Conservation (phyloP, 78 protist species). For the Guillardia theta region DNA sequence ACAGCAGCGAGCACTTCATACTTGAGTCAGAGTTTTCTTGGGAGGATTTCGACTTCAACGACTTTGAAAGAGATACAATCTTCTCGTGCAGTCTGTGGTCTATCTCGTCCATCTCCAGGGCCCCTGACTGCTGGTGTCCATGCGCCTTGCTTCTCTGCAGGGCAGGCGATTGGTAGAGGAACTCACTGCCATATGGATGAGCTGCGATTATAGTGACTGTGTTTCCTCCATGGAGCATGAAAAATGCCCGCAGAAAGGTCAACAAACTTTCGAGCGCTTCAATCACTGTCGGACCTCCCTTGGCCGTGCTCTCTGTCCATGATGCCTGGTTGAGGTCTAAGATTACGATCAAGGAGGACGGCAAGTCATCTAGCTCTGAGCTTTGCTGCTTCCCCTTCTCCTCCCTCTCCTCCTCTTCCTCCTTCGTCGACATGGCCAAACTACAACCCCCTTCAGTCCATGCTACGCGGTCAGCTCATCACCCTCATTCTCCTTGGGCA, state of each 20-base stretch:
- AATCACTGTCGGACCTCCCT: no score
- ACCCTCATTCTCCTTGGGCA: no score
- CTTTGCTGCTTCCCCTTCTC: no score
- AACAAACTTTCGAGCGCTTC: not conserved
- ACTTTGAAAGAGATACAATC: not conserved
- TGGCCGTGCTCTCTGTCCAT: no score
- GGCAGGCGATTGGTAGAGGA: not conserved
- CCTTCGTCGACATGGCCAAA: no score
- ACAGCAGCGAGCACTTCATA: not conserved
- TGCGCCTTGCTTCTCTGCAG: not conserved
- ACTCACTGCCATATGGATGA: not conserved
- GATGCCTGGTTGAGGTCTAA: not conserved
- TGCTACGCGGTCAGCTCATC: no score
- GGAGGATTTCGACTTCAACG: not conserved
- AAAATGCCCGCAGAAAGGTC: not conserved
- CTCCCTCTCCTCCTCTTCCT: no score
- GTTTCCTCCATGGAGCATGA: not conserved
- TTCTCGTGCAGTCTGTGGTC: not conserved
- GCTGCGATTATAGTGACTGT: not conserved
- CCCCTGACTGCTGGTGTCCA: not conserved
- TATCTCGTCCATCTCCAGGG: not conserved
- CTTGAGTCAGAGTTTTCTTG: not conserved
- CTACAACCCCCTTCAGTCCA: no score
- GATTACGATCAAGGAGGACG: not conserved
- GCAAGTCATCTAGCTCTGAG: not conserved